These are phyloP conservation scores for Alternaria sp. DNA, from an alignment of 2,329 filamentous ascomycete species.

Conservation along the genomic window DNA sequence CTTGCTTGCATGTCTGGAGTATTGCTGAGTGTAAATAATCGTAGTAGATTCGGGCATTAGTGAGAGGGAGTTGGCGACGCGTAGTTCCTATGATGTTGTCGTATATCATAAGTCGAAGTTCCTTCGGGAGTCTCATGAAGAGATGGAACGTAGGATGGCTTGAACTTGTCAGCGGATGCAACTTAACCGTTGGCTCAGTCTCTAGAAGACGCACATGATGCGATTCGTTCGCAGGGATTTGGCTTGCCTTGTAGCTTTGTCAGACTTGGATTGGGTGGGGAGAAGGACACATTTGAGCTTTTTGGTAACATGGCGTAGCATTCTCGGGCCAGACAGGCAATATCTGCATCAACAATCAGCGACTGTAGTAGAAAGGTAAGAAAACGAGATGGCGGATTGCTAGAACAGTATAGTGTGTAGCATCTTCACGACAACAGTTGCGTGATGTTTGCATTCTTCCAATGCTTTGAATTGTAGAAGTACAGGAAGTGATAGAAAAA, in stretches of 20 bases:
- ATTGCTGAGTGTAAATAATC: background rate
- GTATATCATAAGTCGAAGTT: background rate
- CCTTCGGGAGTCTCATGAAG: background rate
- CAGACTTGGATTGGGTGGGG: background rate
- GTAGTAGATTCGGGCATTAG: background rate
- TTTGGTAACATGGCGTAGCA: background rate
- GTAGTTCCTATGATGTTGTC: background rate
- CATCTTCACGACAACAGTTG: background rate
- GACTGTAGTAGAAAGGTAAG: background rate
- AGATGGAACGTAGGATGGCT: background rate
- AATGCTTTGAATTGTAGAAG: background rate
- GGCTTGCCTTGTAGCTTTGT: background rate
- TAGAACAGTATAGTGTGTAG: background rate
- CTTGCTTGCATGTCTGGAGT: background rate
- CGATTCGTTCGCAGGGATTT: background rate
- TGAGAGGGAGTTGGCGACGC: background rate
- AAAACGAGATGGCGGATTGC: background rate
- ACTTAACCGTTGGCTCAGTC: background rate
- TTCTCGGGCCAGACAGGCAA: background rate
- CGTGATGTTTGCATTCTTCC: background rate
- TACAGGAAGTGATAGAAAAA: background rate
- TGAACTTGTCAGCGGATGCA: background rate
- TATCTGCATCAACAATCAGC: background rate
- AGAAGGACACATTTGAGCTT: background rate
- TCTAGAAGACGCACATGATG: background rate